A percentile compares a stretch with the other conserved stretches of the same genome.
These are phyloP conservation scores for Torulaspora delbrueckii DNA, from an alignment of 805 yeast species.

Conservation along the genomic window DNA sequence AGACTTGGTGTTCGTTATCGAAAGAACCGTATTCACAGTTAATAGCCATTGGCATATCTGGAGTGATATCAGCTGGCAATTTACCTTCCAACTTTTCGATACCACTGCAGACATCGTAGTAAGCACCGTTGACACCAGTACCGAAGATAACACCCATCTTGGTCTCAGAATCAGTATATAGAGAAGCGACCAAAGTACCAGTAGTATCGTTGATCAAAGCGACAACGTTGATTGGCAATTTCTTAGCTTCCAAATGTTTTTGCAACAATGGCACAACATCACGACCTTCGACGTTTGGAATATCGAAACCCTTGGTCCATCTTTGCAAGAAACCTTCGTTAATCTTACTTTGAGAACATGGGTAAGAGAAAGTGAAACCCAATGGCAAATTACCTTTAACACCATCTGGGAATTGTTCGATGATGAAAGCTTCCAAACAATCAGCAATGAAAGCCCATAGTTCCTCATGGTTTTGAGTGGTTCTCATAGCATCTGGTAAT, in stretches of 20 bases:
- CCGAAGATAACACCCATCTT: conserved; percentile 96
- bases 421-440: conserved; percentile 65
- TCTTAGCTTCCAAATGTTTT: conserved; percentile 55
- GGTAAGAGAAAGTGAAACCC: conserved; percentile 95
- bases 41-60: conserved; percentile 80
- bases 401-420: conserved; percentile 65
- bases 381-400: conserved; percentile 58
- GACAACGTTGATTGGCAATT: conserved; percentile 78
- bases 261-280: conserved; percentile 92
- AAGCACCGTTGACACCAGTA: conserved; percentile 97
- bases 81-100: conserved; percentile 79
- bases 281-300: conserved; percentile 86
- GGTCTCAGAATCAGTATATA: conserved; percentile 82
- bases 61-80: conserved; percentile 57
- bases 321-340: conserved; percentile 83
- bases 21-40: conserved; percentile 98
- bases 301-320: conserved; percentile 98
- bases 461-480: conserved; percentile 62
- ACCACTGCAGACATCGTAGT: conserved; percentile 67
- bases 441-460: conserved; percentile 85
- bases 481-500: conserved; percentile 72
- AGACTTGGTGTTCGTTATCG: conserved; percentile 76
- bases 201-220: conserved; percentile 96
- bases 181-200: conserved; percentile 93
- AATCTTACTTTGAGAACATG: conserved; percentile 77